phyloP scores from a whole-genome alignment of 1,284 basidiomycete genomes.

The Termitomyces sp. region DNA sequence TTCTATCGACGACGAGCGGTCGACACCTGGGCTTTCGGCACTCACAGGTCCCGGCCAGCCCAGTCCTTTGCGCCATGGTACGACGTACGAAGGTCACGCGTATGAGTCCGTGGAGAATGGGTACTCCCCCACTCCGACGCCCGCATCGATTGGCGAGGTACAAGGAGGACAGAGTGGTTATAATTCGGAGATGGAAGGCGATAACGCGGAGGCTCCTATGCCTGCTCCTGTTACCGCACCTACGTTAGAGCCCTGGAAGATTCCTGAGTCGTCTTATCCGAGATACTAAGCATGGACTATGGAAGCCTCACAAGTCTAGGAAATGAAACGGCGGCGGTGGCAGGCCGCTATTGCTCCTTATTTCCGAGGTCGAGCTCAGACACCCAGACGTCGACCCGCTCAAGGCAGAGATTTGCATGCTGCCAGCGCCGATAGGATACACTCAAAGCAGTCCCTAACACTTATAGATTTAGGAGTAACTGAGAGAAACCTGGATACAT shows the following conservation, averaged over 20 bases:
- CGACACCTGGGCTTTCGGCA: conserved; percentile 13
- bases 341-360: too few species aligned
- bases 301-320: too few species aligned
- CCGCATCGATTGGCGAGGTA: conserved; percentile 41
- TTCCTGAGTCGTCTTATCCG: background rate
- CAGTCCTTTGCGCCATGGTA: conserved; percentile 40
- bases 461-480: background rate
- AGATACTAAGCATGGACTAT: background rate
- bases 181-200: conserved; percentile 37
- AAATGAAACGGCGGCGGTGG: too few species aligned
- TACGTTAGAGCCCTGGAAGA: background rate
- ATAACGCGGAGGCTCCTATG: conserved; percentile 7
- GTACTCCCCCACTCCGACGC: conserved; percentile 48
- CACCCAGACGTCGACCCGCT: too few species aligned
- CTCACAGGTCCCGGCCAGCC: conserved; percentile 27
- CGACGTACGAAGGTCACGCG: conserved; percentile 25
- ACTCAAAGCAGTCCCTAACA: background rate
- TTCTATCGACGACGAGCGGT: conserved; percentile 22
- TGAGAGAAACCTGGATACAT: background rate
- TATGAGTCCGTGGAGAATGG: conserved; percentile 19
- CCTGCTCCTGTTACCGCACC: background rate
- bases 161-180: conserved; percentile 43
- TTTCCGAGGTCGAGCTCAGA: too few species aligned
- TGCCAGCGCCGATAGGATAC: background rate
- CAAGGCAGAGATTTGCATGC: too few species aligned